phyloP scores from a whole-genome alignment of 1,284 basidiomycete genomes.

The Sporisorium iseilematis-ciliati region DNA sequence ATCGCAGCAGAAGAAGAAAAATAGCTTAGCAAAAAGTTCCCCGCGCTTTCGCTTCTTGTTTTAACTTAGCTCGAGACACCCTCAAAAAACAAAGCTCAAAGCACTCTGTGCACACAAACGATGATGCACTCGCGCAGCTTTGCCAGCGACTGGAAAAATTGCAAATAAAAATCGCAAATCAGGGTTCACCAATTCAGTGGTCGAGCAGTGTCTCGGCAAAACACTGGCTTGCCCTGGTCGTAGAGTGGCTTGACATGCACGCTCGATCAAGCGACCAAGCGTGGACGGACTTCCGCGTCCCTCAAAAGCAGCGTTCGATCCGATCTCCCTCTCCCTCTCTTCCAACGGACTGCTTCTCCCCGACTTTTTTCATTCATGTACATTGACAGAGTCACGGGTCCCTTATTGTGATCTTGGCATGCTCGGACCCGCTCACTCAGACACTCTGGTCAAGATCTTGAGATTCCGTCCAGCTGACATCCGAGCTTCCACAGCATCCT shows the following conservation, averaged over 20 bases:
- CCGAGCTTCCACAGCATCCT: no score
- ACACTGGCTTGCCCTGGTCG: background rate
- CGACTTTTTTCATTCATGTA: conserved; percentile 2
- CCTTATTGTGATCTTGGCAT: no score
- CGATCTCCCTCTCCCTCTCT: background rate
- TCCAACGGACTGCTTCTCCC: background rate
- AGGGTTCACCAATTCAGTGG: background rate
- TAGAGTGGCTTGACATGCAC: background rate
- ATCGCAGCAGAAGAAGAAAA: background rate
- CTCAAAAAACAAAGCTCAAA: conserved; percentile 11
- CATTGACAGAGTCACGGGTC: no score
- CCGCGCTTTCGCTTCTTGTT: background rate
- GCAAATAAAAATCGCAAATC: background rate
- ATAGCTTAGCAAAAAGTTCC: background rate
- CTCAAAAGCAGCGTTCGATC: background rate
- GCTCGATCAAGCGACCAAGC: background rate
- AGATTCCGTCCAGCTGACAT: no score
- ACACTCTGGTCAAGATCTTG: no score
- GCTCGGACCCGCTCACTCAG: no score
- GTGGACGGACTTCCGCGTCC: conserved; percentile 18
- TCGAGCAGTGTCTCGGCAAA: conserved; percentile 4
- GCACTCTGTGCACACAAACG: background rate
- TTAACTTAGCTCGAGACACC: background rate
- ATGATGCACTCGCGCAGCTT: conserved; percentile 19
- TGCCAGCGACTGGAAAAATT: background rate